A percentile compares a stretch with the other conserved stretches of the same genome.
Conservation (phyloP, 352 stramenopile genomes). For the Globisporangium lucens region DNA sequence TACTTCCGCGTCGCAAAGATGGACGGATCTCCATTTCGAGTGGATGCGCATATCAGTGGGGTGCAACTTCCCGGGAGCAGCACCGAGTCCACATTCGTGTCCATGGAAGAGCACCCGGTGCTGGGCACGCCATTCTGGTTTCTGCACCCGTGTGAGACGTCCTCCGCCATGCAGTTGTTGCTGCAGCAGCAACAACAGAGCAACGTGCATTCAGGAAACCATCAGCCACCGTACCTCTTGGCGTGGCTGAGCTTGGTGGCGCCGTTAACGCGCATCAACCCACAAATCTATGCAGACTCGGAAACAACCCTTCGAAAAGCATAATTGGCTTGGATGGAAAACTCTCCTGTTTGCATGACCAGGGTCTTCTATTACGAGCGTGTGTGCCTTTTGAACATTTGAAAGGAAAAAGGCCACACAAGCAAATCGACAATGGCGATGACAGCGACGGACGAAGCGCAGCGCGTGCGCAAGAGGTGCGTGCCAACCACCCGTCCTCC, state of each 20-base stretch:
- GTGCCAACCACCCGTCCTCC: background rate
- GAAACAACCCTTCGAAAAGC: background rate
- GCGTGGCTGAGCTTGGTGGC: slow-evolving; percentile 79
- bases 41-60: slow-evolving; percentile 18
- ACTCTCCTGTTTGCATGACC: background rate
- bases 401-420: slow-evolving; percentile 5
- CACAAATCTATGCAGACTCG: background rate
- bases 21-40: slow-evolving; percentile 35
- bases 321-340: background rate
- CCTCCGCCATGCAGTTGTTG: slow-evolving; percentile 61
- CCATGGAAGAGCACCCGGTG: slow-evolving; percentile 70
- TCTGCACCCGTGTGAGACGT: slow-evolving; percentile 78
- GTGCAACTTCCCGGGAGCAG: slow-evolving; percentile 39
- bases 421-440: background rate
- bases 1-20: slow-evolving; percentile 52
- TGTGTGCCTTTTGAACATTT: slow-evolving; percentile 2
- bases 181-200: slow-evolving; percentile 16
- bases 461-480: slow-evolving; percentile 14
- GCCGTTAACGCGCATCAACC: slow-evolving; percentile 45
- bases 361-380: background rate
- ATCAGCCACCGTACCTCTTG: slow-evolving; percentile 39
- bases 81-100: slow-evolving; percentile 32
- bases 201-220: background rate
- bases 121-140: slow-evolving; percentile 67
- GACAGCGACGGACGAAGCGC: background rate